These are phyloP conservation scores for Hypoxylon intermedium DNA, from an alignment of 495 filamentous ascomycete genomes.

Conservation along the genomic window DNA sequence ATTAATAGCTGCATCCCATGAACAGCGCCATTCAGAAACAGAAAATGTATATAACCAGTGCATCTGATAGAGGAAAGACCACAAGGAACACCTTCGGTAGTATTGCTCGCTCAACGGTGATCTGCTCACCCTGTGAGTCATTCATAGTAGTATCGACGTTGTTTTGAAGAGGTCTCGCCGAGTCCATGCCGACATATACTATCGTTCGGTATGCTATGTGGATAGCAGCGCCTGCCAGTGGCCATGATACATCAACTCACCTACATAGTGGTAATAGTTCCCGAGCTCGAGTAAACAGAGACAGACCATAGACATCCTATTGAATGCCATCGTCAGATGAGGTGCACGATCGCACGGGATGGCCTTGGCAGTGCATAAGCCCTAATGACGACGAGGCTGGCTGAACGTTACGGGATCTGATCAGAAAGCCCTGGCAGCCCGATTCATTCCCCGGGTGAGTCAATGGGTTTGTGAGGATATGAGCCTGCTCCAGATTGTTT, in stretches of 20 bases:
- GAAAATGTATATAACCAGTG: not conserved
- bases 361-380: slow-evolving; percentile 43
- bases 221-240: not conserved
- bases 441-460: slow-evolving; percentile 14
- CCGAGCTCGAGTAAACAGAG: slow-evolving; percentile 32
- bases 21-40: not conserved
- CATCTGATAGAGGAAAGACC: not conserved
- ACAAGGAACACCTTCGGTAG: slow-evolving; percentile 1
- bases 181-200: not conserved
- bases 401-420: slow-evolving; percentile 41
- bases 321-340: slow-evolving; percentile 51
- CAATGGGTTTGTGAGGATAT: slow-evolving; percentile 53
- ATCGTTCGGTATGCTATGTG: not conserved
- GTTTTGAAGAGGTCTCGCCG: slow-evolving; percentile 1
- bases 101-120: slow-evolving; percentile 3
- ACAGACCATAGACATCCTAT: slow-evolving; percentile 50
- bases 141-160: slow-evolving; percentile 7
- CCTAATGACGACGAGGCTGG: not conserved
- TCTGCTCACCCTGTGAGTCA: slow-evolving; percentile 9
- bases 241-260: not conserved
- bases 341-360: slow-evolving; percentile 58
- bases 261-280: slow-evolving; percentile 7
- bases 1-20: not conserved
- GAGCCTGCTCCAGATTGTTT: slow-evolving; percentile 52
- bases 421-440: slow-evolving; percentile 44